Evolutionary conservation across 768 basidiomycete species (phyloP).

Genomic region (Calvatia gigantea): DNA sequence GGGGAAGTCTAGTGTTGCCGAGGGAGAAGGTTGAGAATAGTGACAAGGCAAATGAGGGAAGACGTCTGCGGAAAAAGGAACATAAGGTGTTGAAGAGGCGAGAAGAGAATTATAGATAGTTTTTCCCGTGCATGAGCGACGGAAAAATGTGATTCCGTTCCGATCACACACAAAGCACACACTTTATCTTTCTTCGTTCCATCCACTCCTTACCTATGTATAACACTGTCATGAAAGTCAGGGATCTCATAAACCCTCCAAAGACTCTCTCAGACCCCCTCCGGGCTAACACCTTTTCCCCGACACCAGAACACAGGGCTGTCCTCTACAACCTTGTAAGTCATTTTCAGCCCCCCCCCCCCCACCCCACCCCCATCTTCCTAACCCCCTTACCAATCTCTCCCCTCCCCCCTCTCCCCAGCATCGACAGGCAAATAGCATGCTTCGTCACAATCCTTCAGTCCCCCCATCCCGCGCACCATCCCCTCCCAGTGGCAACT

Average conservation of each 20-base stretch:
- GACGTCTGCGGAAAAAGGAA: conserved; percentile 18
- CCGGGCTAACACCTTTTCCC: conserved; percentile 2
- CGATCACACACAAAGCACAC: conserved; percentile 6
- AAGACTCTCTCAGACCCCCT: not conserved
- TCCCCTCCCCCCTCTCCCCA: not conserved
- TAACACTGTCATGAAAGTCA: conserved; percentile 11
- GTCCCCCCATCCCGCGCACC: conserved; percentile 8
- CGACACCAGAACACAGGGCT: conserved; percentile 8
- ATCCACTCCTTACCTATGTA: not conserved
- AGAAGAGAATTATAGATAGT: conserved; percentile 2
- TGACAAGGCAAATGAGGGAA: conserved; percentile 13
- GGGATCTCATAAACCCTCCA: conserved; percentile 11
- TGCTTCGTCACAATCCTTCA: conserved; percentile 4
- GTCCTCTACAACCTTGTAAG: conserved; percentile 10
- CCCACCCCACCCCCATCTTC: not conserved
- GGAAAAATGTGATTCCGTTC: conserved; percentile 9
- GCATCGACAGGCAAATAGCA: conserved; percentile 3
- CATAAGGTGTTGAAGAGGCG: conserved; percentile 6
- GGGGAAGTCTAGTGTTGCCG: no score
- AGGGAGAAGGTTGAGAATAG: conserved; percentile 28
- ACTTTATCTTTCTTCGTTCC: not conserved
- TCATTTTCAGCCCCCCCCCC: not conserved
- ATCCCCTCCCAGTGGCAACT: conserved; percentile 14
- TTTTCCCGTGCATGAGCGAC: not conserved
- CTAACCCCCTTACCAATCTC: no score